Percentiles rank a stretch among this genome's conserved stretches.
These are phyloP conservation scores for Blastobotrys ciferrii DNA, from an alignment of 1,139 yeast species.

Conservation along the genomic window DNA sequence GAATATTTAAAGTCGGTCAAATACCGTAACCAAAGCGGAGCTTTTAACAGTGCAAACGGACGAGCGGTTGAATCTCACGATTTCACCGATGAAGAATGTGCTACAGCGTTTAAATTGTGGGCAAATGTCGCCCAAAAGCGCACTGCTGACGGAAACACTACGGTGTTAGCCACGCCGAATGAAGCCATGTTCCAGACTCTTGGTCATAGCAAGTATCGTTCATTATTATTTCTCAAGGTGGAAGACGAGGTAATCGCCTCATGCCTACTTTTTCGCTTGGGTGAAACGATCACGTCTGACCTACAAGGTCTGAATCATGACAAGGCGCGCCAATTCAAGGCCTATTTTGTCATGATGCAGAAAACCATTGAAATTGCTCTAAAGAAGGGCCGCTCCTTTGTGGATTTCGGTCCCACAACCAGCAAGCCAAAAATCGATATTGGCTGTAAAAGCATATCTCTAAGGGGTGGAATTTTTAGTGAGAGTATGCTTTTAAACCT, in stretches of 20 bases:
- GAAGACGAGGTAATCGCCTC: slow-evolving; percentile 42
- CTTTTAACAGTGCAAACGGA: slow-evolving; percentile 42
- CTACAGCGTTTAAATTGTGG: slow-evolving; percentile 40
- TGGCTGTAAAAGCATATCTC: slow-evolving; percentile 42
- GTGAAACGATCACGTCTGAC: slow-evolving; percentile 47
- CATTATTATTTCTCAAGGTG: slow-evolving; percentile 43
- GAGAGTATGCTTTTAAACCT: background rate
- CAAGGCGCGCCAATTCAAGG: slow-evolving; percentile 42
- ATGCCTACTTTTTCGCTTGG: slow-evolving; percentile 45
- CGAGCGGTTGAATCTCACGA: slow-evolving; percentile 35
- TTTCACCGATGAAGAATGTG: slow-evolving; percentile 38
- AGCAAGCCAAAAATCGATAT: slow-evolving; percentile 45
- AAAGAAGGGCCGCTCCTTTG: slow-evolving; percentile 41
- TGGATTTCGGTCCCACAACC: slow-evolving; percentile 45
- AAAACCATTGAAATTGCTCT: slow-evolving; percentile 45
- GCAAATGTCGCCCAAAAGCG: slow-evolving; percentile 42
- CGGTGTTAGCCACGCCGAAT: slow-evolving; percentile 41
- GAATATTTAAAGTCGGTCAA: slow-evolving; percentile 44
- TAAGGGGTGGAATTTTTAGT: slow-evolving; percentile 21
- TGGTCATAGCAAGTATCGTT: slow-evolving; percentile 33
- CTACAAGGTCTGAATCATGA: slow-evolving; percentile 47
- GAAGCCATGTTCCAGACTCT: slow-evolving; percentile 36
- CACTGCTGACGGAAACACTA: slow-evolving; percentile 40
- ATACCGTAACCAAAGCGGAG: slow-evolving; percentile 42
- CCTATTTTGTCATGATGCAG: slow-evolving; percentile 51